Evolutionary conservation across 306 rosid species (phyloP).

Genomic region (Medicago lupulina): DNA sequence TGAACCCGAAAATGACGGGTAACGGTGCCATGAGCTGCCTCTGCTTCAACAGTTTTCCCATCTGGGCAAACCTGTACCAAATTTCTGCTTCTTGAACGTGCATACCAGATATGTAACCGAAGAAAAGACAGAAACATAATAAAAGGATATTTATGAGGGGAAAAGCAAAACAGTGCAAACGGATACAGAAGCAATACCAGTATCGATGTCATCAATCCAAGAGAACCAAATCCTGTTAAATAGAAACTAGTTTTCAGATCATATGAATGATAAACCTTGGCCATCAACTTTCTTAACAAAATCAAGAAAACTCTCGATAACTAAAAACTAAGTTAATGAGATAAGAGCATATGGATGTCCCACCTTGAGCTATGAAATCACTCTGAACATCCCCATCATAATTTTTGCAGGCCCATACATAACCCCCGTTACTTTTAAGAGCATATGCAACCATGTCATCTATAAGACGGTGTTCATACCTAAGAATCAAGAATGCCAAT

Average conservation of each 20-base stretch:
- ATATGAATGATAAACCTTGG: conserved; percentile 13
- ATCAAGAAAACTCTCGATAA: conserved; percentile 34
- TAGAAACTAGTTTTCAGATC: conserved; percentile 36
- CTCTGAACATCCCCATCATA: conserved; percentile 99
- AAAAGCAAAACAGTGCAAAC: conserved; percentile 15
- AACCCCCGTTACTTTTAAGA: conserved; percentile 95
- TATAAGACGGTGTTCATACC: conserved; percentile 99
- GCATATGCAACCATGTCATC: conserved; percentile 99
- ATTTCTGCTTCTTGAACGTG: conserved; percentile 32
- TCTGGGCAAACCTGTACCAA: conserved; percentile 83
- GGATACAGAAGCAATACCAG: conserved; percentile 46
- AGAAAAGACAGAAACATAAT: conserved; percentile 6
- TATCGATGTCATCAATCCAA: conserved; percentile 60
- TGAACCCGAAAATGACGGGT: conserved; percentile 94
- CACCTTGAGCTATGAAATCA: conserved; percentile 98
- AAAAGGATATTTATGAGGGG: not conserved
- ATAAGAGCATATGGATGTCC: conserved; percentile 30
- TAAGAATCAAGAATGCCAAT: conserved; percentile 47
- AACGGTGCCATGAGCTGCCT: conserved; percentile 98
- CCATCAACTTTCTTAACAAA: conserved; percentile 19
- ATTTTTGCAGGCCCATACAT: conserved; percentile 99
- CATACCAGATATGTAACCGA: conserved; percentile 33
- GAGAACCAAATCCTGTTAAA: conserved; percentile 61
- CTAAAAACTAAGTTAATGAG: conserved; percentile 19
- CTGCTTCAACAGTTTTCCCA: conserved; percentile 97